Conservation (phyloP, 2,329 filamentous ascomycete genomes). For the Mariannaea sp. region DNA sequence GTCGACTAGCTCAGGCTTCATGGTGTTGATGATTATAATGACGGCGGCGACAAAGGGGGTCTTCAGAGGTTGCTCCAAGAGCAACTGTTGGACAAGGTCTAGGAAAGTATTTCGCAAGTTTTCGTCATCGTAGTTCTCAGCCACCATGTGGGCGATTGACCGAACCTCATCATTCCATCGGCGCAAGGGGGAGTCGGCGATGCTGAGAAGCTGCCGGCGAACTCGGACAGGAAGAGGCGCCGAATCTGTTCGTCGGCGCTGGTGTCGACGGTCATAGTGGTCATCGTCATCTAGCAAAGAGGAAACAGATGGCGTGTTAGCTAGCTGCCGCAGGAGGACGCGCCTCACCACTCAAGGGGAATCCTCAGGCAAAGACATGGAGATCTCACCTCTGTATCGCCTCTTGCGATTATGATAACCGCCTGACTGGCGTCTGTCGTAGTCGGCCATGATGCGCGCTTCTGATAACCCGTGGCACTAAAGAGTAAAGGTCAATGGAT, state of each 20-base stretch:
- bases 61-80: slow-evolving; percentile 92
- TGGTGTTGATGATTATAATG: slow-evolving; percentile 76
- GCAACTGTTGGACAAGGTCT: slow-evolving; percentile 74
- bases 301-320: slow-evolving; percentile 23
- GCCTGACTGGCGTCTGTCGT: slow-evolving; percentile 59
- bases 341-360: not conserved
- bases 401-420: slow-evolving; percentile 72
- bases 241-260: slow-evolving; percentile 75
- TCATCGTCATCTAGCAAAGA: slow-evolving; percentile 67
- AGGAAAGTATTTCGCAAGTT: slow-evolving; percentile 76
- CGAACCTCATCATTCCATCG: slow-evolving; percentile 79
- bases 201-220: slow-evolving; percentile 76
- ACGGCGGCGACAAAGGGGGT: slow-evolving; percentile 92
- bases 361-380: not conserved
- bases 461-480: slow-evolving; percentile 13
- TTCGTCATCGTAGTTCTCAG: slow-evolving; percentile 85
- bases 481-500: slow-evolving; percentile 20
- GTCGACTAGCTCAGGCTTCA: slow-evolving; percentile 74
- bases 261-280: slow-evolving; percentile 73
- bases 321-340: slow-evolving; percentile 9
- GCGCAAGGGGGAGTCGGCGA: slow-evolving; percentile 81
- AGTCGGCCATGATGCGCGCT: slow-evolving; percentile 54
- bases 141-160: slow-evolving; percentile 74
- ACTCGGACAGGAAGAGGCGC: slow-evolving; percentile 70
- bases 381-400: slow-evolving; percentile 77